phyloP scores from a whole-genome alignment of 108 stramenopile species.

The Nitzschia sp. region DNA sequence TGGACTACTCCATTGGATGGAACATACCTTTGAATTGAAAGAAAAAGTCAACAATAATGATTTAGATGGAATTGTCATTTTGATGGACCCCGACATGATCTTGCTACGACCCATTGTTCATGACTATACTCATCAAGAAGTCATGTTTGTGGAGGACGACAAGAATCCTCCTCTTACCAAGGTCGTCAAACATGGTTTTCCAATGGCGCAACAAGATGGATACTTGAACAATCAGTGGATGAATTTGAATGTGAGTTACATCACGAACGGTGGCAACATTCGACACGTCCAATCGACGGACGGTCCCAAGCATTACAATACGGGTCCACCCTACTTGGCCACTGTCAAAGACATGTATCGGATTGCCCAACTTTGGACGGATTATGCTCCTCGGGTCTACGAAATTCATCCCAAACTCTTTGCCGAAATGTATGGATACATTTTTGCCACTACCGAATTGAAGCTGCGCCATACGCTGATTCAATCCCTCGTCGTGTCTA shows the following conservation, averaged over 20 bases:
- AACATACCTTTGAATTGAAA: conserved; percentile 51
- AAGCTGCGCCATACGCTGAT: conserved; percentile 65
- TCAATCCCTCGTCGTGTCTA: conserved; percentile 68
- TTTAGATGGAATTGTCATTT: conserved; percentile 62
- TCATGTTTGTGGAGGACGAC: neutral
- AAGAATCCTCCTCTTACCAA: neutral
- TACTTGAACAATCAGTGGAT: conserved; percentile 48
- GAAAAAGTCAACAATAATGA: conserved; percentile 27
- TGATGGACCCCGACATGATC: conserved; percentile 84
- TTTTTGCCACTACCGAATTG: conserved; percentile 75
- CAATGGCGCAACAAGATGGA: conserved; percentile 87
- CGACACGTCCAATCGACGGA: conserved; percentile 48
- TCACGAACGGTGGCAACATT: neutral
- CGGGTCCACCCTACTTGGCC: conserved; percentile 72
- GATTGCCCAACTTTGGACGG: conserved; percentile 70
- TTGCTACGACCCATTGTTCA: conserved; percentile 70
- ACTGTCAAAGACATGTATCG: conserved; percentile 63
- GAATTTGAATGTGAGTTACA: conserved; percentile 7
- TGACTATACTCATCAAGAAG: conserved; percentile 52
- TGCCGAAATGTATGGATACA: conserved; percentile 81
- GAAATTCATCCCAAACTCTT: conserved; percentile 68
- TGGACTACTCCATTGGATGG: conserved; percentile 83
- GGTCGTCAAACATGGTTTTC: conserved; percentile 79
- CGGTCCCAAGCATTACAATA: conserved; percentile 49
- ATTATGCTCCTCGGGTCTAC: conserved; percentile 72